Conservation (phyloP, 1,284 basidiomycete species). For the Ganoderma sinense region DNA sequence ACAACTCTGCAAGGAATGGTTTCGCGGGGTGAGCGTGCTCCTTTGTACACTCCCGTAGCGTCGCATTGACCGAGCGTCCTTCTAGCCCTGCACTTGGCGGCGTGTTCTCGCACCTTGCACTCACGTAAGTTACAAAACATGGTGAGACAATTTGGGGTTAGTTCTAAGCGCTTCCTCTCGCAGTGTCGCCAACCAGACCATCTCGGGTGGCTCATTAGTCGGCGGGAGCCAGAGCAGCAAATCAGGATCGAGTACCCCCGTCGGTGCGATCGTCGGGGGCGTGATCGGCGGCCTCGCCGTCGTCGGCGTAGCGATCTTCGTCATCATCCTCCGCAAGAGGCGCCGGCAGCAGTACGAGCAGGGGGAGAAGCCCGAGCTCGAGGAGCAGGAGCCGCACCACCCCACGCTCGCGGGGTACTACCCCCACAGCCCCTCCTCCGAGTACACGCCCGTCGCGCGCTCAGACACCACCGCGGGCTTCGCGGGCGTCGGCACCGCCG, state of each 20-base stretch:
- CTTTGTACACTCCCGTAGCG: background rate
- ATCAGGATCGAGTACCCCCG: background rate
- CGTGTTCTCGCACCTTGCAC: slow-evolving; percentile 33
- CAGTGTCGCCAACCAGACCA: slow-evolving; percentile 30
- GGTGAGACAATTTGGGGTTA: background rate
- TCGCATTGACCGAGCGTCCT: background rate
- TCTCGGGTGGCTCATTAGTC: slow-evolving; percentile 18
- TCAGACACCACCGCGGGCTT: slow-evolving; percentile 10
- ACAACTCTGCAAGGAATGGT: slow-evolving; percentile 19
- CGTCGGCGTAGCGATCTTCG: slow-evolving; percentile 12
- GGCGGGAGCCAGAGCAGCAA: background rate
- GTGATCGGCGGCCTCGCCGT: slow-evolving; percentile 26
- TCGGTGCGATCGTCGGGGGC: slow-evolving; percentile 30
- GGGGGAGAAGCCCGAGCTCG: slow-evolving; percentile 14
- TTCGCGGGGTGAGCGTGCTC: slow-evolving; percentile 27
- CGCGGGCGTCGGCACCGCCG: slow-evolving; percentile 5
- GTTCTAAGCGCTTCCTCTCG: background rate
- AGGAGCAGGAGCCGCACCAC: slow-evolving; percentile 11
- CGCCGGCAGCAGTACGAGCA: background rate
- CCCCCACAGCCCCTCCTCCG: background rate
- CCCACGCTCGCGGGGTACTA: slow-evolving; percentile 22
- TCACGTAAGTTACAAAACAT: slow-evolving; percentile 24
- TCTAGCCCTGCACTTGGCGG: slow-evolving; percentile 32
- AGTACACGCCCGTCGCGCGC: background rate
- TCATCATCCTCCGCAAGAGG: slow-evolving; percentile 20